Evolutionary conservation across 2,329 filamentous ascomycete genomes (phyloP).

Genomic region (Alternaria metachromatica): DNA sequence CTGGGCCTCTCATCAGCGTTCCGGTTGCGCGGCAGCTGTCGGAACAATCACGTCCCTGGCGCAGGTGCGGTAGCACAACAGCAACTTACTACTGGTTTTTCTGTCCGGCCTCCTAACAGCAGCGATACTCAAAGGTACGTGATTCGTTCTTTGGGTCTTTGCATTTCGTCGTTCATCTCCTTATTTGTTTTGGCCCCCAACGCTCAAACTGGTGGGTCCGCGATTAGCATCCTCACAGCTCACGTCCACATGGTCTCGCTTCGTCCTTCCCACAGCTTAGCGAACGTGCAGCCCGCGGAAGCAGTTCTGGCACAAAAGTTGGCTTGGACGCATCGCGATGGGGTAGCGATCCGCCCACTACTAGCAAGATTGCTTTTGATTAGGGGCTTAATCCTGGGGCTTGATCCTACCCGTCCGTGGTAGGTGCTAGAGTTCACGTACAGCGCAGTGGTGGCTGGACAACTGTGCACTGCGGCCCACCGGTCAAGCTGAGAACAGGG

Average conservation of each 20-base stretch:
- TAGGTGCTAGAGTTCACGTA: constrained; percentile 35
- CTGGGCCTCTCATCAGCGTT: constrained; percentile 29
- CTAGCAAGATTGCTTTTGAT: constrained; percentile 34
- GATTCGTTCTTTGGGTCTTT: constrained; percentile 6
- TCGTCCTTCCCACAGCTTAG: constrained; percentile 14
- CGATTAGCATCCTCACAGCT: constrained; percentile 16
- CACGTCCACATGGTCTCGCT: constrained; percentile 17
- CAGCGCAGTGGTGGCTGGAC: constrained; percentile 38
- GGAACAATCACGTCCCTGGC: constrained; percentile 26
- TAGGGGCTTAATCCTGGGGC: constrained; percentile 28
- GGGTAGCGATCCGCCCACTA: constrained; percentile 32
- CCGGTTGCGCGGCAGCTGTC: constrained; percentile 20
- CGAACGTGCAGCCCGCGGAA: constrained; percentile 21
- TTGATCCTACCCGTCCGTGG: constrained; percentile 30
- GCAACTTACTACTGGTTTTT: constrained; percentile 14
- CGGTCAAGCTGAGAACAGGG: constrained; percentile 34
- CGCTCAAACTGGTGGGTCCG: constrained; percentile 23
- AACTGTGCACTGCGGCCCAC: constrained; percentile 29
- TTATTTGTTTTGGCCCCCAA: constrained; percentile 32
- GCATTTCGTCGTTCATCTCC: constrained; percentile 4
- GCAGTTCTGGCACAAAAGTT: constrained; percentile 18
- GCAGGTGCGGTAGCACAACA: constrained; percentile 36
- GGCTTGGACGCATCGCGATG: constrained; percentile 22
- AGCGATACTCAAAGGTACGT: constrained; percentile 3
- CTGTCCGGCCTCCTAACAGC: constrained; percentile 21